These are phyloP conservation scores for Platismatia glauca DNA, from an alignment of 495 filamentous ascomycete genomes.

Conservation along the genomic window DNA sequence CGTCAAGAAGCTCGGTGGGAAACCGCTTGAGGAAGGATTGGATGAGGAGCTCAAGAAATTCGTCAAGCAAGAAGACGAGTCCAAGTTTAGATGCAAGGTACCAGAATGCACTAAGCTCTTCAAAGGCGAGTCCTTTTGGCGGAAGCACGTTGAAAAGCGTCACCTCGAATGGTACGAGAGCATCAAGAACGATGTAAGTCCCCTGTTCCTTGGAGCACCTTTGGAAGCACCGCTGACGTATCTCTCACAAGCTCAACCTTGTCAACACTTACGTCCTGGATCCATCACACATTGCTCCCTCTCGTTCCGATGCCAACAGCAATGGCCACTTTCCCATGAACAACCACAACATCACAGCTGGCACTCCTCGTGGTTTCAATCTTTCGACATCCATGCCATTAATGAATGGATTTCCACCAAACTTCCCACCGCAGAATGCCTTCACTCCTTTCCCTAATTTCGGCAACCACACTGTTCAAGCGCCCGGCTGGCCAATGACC, in stretches of 20 bases:
- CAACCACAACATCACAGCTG: conserved; percentile 61
- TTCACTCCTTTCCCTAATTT: conserved; percentile 38
- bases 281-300: conserved; percentile 84
- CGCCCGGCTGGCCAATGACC: conserved; percentile 38
- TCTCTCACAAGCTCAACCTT: conserved; percentile 54
- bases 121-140: conserved; percentile 94
- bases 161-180: conserved; percentile 80
- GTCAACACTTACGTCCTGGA: conserved; percentile 92
- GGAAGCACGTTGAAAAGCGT: conserved; percentile 94
- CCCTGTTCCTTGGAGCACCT: not conserved
- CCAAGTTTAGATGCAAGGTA: conserved; percentile 92
- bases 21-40: conserved; percentile 72
- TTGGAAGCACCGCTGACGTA: conserved; percentile 19
- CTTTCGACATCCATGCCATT: conserved; percentile 60
- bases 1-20: conserved; percentile 80
- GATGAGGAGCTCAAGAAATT: conserved; percentile 79
- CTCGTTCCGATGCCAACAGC: conserved; percentile 89
- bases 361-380: conserved; percentile 87
- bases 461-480: conserved; percentile 39
- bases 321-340: conserved; percentile 89
- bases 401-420: conserved; percentile 33
- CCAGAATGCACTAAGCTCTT: conserved; percentile 94
- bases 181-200: conserved; percentile 71
- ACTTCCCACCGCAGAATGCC: conserved; percentile 33
- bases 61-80: conserved; percentile 94